These are phyloP conservation scores for Fraxinus pennsylvanica DNA, from an alignment of 257 asterid species.

Conservation along the genomic window DNA sequence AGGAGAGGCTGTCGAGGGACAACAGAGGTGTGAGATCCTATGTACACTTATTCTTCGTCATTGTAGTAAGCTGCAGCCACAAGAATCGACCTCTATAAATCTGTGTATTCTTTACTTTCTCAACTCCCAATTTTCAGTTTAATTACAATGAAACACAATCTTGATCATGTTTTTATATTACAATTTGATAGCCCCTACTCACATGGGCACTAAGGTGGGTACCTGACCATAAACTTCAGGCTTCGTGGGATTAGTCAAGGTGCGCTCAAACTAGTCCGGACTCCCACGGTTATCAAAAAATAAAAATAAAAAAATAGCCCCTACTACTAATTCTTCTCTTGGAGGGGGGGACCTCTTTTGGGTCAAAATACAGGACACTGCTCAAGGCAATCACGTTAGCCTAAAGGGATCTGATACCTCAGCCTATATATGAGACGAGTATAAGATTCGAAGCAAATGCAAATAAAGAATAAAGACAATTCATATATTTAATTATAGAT, in stretches of 20 bases:
- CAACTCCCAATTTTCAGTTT: background rate
- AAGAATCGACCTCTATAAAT: background rate
- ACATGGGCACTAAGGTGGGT: too few species aligned
- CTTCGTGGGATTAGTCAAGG: too few species aligned
- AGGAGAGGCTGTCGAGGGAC: too few species aligned
- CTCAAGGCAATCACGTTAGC: slow-evolving; percentile 8
- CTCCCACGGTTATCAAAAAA: too few species aligned
- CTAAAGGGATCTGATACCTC: slow-evolving; percentile 29
- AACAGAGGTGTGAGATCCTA: too few species aligned
- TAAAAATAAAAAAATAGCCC: background rate
- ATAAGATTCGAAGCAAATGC: slow-evolving; percentile 13
- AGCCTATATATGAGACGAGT: slow-evolving; percentile 1
- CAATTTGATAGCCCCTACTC: background rate
- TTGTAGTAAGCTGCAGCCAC: too few species aligned
- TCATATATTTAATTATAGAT: slow-evolving; percentile 9
- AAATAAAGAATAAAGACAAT: background rate
- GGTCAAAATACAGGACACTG: background rate
- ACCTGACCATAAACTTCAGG: too few species aligned
- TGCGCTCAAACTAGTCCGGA: too few species aligned
- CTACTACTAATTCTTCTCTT: background rate
- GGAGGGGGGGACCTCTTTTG: background rate
- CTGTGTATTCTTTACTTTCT: too few species aligned
- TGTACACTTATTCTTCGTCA: too few species aligned
- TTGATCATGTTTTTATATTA: background rate
- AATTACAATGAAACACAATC: background rate